Evolutionary conservation across 176 grass and related monocot species (phyloP).

Genomic region (Zoysia japonica): DNA sequence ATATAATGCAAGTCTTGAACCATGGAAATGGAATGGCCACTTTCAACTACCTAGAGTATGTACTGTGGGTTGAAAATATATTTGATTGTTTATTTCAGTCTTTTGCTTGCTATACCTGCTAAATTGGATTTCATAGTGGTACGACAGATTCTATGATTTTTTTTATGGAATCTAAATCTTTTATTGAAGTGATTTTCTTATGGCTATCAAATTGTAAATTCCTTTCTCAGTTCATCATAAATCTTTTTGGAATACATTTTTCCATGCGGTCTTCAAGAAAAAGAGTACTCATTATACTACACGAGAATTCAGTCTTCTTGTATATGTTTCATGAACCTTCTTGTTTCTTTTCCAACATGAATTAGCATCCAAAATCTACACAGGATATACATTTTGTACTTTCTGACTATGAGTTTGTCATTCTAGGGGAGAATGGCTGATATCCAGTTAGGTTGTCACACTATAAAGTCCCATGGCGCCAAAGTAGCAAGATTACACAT

Average conservation of each 20-base stretch:
- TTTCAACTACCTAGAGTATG: neutral
- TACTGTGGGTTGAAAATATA: neutral
- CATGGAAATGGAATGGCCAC: constrained; percentile 5
- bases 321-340: neutral
- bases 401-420: no score
- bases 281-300: neutral
- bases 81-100: neutral
- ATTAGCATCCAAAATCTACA: no score
- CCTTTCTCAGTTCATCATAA: neutral
- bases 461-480: no score
- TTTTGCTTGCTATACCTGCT: neutral
- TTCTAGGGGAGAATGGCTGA: no score
- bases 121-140: neutral
- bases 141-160: neutral
- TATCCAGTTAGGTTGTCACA: no score
- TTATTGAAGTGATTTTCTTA: constrained; percentile 3
- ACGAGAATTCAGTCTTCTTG: neutral
- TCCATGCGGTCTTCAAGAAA: constrained; percentile 5
- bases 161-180: neutral
- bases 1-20: neutral
- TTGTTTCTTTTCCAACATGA: neutral
- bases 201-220: neutral
- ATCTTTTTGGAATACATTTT: neutral
- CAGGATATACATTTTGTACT: no score
- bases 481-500: no score